Evolutionary conservation across 345 rosid species (phyloP).

Genomic region (Eutrema japonicum): DNA sequence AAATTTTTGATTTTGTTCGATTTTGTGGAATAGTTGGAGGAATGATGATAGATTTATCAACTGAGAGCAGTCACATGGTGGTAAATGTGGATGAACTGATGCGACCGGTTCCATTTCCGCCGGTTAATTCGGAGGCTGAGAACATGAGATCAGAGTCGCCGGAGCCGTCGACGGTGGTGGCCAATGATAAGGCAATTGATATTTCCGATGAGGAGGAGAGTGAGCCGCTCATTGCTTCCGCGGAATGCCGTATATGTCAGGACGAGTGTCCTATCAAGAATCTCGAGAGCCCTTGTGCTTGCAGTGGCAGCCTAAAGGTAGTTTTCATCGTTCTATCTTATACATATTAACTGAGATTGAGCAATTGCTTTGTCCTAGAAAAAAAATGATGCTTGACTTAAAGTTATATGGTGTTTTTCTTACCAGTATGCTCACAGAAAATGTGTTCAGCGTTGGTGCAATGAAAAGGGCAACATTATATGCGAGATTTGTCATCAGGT

Average conservation of each 20-base stretch:
- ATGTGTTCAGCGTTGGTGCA: constrained; percentile 97
- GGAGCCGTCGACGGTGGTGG: constrained; percentile 35
- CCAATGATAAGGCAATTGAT: constrained; percentile 40
- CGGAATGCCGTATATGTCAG: constrained; percentile 93
- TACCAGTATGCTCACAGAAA: constrained; percentile 83
- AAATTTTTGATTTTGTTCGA: constrained; percentile 26
- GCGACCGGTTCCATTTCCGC: constrained; percentile 42
- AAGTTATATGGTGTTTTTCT: neutral
- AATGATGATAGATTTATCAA: constrained; percentile 13
- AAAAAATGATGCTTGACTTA: neutral
- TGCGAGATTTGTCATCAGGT: constrained; percentile 99
- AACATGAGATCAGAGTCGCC: constrained; percentile 27
- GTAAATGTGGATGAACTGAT: constrained; percentile 63
- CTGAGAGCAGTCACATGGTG: constrained; percentile 63
- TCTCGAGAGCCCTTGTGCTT: constrained; percentile 87
- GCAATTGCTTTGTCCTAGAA: neutral
- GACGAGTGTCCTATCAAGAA: constrained; percentile 74
- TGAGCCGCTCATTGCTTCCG: constrained; percentile 70
- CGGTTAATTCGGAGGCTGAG: constrained; percentile 42
- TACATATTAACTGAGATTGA: neutral
- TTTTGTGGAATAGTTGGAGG: constrained; percentile 23
- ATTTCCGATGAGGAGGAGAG: constrained; percentile 45
- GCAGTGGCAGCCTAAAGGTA: constrained; percentile 94
- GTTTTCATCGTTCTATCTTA: neutral
- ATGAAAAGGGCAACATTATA: constrained; percentile 81